These are phyloP conservation scores for Podochytrium sp. DNA, from an alignment of 192 early-diverging fungal species.

Conservation along the genomic window DNA sequence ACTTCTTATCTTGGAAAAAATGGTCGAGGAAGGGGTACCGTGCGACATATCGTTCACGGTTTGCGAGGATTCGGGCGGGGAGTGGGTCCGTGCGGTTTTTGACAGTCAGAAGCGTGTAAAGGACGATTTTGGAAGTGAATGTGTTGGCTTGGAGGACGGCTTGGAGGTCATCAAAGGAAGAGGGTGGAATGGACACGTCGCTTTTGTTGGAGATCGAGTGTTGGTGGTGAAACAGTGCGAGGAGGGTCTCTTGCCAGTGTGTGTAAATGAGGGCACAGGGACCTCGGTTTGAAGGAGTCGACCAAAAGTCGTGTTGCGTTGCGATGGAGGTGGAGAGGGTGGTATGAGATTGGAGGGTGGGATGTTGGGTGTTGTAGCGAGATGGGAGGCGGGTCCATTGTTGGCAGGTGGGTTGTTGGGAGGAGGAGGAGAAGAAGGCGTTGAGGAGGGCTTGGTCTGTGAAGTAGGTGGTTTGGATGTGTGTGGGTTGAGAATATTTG, in stretches of 20 bases:
- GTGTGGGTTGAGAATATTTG: neutral
- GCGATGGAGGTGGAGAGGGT: neutral
- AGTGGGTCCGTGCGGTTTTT: neutral
- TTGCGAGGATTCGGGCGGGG: neutral
- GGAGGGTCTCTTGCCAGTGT: neutral
- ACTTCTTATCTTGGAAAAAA: neutral
- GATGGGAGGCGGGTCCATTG: neutral
- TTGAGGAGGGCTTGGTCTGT: neutral
- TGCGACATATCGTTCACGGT: neutral
- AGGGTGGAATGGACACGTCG: neutral
- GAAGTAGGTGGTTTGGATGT: neutral
- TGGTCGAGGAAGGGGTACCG: neutral
- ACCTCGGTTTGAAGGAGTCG: neutral
- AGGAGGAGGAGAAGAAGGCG: neutral
- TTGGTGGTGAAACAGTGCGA: neutral
- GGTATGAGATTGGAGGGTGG: neutral
- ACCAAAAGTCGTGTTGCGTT: neutral
- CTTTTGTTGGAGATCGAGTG: neutral
- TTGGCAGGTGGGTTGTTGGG: neutral
- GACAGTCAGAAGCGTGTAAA: neutral
- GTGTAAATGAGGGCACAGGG: neutral
- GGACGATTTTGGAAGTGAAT: neutral
- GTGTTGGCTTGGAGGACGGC: neutral
- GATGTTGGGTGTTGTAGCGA: constrained; percentile 8
- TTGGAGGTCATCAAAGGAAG: neutral